Evolutionary conservation across 75 land plant species (phyloP).

Genomic region (Cunninghamia lanceolata): DNA sequence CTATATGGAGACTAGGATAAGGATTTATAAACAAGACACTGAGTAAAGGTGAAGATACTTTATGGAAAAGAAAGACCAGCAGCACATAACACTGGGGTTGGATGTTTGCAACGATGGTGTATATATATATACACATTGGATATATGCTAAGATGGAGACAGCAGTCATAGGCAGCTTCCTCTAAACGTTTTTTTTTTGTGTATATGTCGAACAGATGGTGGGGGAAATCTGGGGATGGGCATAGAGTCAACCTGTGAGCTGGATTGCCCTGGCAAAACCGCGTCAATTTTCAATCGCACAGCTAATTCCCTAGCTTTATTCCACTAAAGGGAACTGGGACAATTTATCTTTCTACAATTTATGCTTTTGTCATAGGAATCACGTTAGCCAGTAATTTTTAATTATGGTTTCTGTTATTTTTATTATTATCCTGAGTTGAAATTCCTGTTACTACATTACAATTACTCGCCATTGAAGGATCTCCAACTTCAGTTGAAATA

Average conservation of each 20-base stretch:
- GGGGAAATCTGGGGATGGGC: neutral
- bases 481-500: no score
- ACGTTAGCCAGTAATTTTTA: neutral
- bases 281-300: neutral
- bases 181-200: neutral
- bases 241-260: conserved; percentile 4
- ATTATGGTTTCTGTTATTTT: neutral
- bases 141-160: neutral
- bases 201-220: neutral
- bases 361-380: neutral
- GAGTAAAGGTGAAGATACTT: neutral
- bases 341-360: neutral
- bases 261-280: neutral
- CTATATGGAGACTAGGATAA: neutral
- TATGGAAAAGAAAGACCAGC: neutral
- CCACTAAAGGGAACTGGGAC: neutral
- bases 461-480: no score
- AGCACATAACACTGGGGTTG: neutral
- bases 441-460: no score
- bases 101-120: neutral
- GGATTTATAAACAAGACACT: neutral
- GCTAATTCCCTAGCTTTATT: neutral
- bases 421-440: no score
- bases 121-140: neutral
- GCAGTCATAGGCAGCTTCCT: conserved; percentile 4